These are phyloP conservation scores for Debaryomyces robertsiae DNA, from an alignment of 1,139 yeast genomes.

Conservation along the genomic window DNA sequence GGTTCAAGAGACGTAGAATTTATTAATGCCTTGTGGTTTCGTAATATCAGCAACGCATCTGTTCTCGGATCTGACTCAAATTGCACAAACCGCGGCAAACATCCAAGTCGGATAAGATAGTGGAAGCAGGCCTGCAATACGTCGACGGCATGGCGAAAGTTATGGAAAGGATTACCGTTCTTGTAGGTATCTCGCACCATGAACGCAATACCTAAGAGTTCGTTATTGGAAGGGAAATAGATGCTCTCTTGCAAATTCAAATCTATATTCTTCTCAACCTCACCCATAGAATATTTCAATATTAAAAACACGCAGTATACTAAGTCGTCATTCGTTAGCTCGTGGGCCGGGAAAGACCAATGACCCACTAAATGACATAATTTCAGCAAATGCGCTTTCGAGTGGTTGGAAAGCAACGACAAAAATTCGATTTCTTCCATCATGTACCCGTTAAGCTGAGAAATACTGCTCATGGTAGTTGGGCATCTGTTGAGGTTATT, in stretches of 20 bases:
- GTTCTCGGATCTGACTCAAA: constrained; percentile 34
- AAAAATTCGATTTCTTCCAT: constrained; percentile 44
- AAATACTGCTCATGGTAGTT: constrained; percentile 26
- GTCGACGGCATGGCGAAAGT: constrained; percentile 93
- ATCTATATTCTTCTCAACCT: constrained; percentile 25
- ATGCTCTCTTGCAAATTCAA: constrained; percentile 16
- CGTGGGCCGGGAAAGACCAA: constrained; percentile 71
- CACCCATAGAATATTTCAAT: constrained; percentile 48
- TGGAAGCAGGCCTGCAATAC: constrained; percentile 88
- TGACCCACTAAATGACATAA: constrained; percentile 46
- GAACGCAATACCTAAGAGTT: constrained; percentile 58
- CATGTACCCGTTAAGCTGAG: constrained; percentile 29
- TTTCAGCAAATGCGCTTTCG: constrained; percentile 27
- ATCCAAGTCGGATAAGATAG: constrained; percentile 53
- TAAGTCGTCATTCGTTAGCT: constrained; percentile 66
- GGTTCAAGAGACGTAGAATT: constrained; percentile 2
- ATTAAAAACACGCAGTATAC: constrained; percentile 62
- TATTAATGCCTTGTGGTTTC: neutral
- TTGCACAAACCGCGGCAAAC: constrained; percentile 46
- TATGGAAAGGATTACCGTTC: constrained; percentile 87
- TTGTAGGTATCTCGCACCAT: constrained; percentile 76
- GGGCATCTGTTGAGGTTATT: constrained; percentile 29
- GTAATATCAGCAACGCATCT: constrained; percentile 21
- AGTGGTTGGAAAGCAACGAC: constrained; percentile 28
- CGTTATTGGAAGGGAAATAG: constrained; percentile 39